These are phyloP conservation scores for Trichoderma asperelloides DNA, from an alignment of 495 filamentous ascomycete genomes.

Conservation along the genomic window DNA sequence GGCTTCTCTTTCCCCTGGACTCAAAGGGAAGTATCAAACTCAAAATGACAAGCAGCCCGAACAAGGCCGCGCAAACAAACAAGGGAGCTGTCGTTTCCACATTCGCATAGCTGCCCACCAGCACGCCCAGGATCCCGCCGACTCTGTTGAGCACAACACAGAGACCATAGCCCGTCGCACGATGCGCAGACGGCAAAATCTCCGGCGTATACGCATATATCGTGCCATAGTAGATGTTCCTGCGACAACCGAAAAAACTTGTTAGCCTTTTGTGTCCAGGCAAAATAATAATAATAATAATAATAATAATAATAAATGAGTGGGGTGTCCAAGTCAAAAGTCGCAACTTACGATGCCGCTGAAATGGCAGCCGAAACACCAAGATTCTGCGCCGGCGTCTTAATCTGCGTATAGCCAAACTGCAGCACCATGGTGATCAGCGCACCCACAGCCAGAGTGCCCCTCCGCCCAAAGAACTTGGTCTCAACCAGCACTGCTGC, in stretches of 20 bases:
- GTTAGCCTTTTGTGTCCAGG: no score
- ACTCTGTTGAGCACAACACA: conserved; percentile 48
- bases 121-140: conserved; percentile 49
- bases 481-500: conserved; percentile 29
- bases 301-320: no score
- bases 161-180: conserved; percentile 43
- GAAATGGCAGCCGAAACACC: conserved; percentile 33
- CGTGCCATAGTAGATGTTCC: conserved; percentile 39
- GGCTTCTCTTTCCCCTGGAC: conserved; percentile 16
- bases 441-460: conserved; percentile 28
- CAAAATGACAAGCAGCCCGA: conserved; percentile 18
- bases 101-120: conserved; percentile 43
- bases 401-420: conserved; percentile 37
- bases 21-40: conserved; percentile 33
- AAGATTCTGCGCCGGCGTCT: conserved; percentile 27
- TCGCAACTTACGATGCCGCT: conserved; percentile 19
- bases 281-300: no score
- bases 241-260: background rate
- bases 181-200: conserved; percentile 34
- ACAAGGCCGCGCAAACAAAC: conserved; percentile 49
- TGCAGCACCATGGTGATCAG: conserved; percentile 33
- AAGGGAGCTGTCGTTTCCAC: conserved; percentile 46
- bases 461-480: conserved; percentile 23
- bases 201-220: conserved; percentile 41
- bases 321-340: no score